These are phyloP conservation scores for Fusarium humuli DNA, from an alignment of 2,329 filamentous ascomycete species.

Conservation along the genomic window DNA sequence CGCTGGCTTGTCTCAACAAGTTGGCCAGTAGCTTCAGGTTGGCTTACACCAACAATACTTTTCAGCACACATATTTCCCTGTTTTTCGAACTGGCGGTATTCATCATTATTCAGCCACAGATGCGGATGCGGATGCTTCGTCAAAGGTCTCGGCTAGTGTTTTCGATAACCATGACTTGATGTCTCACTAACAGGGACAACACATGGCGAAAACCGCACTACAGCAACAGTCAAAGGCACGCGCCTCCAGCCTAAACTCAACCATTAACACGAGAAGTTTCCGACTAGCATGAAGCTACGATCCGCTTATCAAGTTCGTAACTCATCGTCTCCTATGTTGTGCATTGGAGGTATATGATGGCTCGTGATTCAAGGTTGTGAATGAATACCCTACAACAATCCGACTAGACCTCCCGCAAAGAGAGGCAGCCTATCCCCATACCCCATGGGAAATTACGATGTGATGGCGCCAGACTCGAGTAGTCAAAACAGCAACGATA, in stretches of 20 bases:
- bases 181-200: conserved; percentile 10
- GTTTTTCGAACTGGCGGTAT: neutral
- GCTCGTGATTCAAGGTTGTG: neutral
- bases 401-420: neutral
- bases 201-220: neutral
- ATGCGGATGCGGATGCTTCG: neutral
- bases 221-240: neutral
- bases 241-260: neutral
- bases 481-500: conserved; percentile 6
- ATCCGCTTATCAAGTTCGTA: neutral
- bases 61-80: neutral
- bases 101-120: neutral
- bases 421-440: conserved; percentile 17
- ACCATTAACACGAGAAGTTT: too few species aligned
- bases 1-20: neutral
- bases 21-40: too few species aligned
- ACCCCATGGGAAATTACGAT: conserved; percentile 21
- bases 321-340: neutral
- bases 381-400: conserved; percentile 24
- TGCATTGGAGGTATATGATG: neutral
- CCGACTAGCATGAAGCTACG: neutral
- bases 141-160: conserved; percentile 18
- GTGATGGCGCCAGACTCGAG: conserved; percentile 18
- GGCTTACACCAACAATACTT: neutral
- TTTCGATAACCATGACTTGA: neutral